Evolutionary conservation across 2,329 filamentous ascomycete species (phyloP), one percentile per base, ranked within the genome.

Genomic region (Phialophora expanda): DNA sequence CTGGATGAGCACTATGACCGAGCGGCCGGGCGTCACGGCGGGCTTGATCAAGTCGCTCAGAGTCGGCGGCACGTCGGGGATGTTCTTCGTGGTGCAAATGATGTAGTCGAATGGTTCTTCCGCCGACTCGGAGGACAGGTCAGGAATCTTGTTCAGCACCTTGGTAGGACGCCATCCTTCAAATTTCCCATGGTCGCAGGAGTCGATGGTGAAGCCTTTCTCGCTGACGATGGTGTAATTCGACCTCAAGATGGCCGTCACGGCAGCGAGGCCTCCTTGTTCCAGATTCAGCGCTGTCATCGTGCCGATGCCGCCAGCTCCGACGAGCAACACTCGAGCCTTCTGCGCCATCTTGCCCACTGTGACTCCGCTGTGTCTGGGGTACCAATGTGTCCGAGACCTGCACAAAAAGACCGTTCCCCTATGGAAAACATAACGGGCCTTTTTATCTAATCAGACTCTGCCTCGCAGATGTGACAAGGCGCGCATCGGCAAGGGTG

Each of bases 231-330:
- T 75, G 0, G 78, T 73, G 73, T 82, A 88, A 72, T 87, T 89
- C 1, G 86, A 88, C 24, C 86, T 79, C 53, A 87, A 75, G 0
- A 88, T 82, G 0, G 82, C 76, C 0, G 85, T 86, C 2, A 88
- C 85, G 2, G 70, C 76, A 4, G 85, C 84, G 12, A 79, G 74
- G 8, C 81, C 81, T 11, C 84, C 84, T 1, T 73, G 74, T 73
- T 88, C 82, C 4, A 89, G 77, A 46, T 83, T 84, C 56, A 85
- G 81, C 2, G 85, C 85, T 5, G 82, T 81, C 73, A 88, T 85
- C 0, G 85, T 83, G 14, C 86, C 86, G 2, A 88, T 82, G 3
- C 84, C 85, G 7, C 86, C 86, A 7, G 79, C 79, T 17, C 86
- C 86, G 14, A 88, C 76, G 17, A 88, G 69, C 3, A 88, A 78